Base-by-base conservation (phyloP, 78 protist species). In the Salpingoeca rosetta region DNA sequence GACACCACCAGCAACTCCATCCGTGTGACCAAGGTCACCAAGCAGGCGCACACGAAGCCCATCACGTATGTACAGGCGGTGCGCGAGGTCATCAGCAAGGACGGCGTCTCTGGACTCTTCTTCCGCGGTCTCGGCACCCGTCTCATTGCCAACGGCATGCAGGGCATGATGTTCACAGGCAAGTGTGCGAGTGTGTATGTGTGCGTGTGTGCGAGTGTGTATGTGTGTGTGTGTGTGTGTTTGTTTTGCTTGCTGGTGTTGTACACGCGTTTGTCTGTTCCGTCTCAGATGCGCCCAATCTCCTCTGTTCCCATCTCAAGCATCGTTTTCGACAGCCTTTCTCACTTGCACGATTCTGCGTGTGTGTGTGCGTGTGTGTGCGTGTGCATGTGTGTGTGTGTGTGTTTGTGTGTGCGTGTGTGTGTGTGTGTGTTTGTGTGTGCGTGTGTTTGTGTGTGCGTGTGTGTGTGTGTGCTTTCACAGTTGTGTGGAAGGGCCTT, bases 1-100 rank as follows among this genome's bases (percentile, higher is more conserved):
- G 96, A 94, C 88, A 91, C 94, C 2, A 0, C 7, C 83, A 88
- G 92, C 51, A 94, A 94, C 89, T 88, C 92, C 1, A 73, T 94
- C 44, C 92, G 96, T 24, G 96, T 94, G 35, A 27, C 92, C 82
- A 94, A 94, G 86, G 65, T 76, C 25, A 3, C 83, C 91, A 44
- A 81, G 43, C 82, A 75, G 83, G 73, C 90, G 86, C 43, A 75
- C 84, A 17, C 40, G 31, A 26, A 24, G 36, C 1, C 76, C 35
- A 40, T 86, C 40, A 22, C 84, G 44, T 87, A 87, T 81, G 12
- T 44, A n/a, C 82, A 84, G 41, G 87, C 90, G 0, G 85, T 65
- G 3, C 42, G 80, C 24, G 3, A 0, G 2, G 82, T 90, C 51
- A 37, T 90, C 3, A 72, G 43, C 36, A 36, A 88, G n/a, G 95